Base-by-base conservation (phyloP, 805 yeast species). In the Lipomyces mesembrius region DNA sequence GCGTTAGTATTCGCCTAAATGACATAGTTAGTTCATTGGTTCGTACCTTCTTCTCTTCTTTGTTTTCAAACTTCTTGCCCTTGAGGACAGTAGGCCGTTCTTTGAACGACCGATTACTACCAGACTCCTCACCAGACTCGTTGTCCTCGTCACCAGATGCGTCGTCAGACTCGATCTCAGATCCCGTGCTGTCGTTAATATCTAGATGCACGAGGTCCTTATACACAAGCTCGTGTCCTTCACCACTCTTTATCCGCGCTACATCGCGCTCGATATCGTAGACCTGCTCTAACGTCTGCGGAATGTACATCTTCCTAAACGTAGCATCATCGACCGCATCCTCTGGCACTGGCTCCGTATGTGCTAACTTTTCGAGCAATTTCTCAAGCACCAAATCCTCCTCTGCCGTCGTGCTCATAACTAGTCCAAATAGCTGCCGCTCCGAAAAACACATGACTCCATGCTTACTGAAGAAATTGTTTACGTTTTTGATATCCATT, bases 401-500 rank as follows among this genome's bases (percentile, higher is more conserved):
- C 63, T 84, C 72, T 6, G 77, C 80, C n/a, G 84, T 70, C 0
- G 80, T 58, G 11, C 29, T 57, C 64, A 65, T 89, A 32, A 92
- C 86, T 75, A 90, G 91, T 74, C 87, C 87, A 80, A 94, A 95
- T 27, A 95, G 83, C 39, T 86, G 82, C 68, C 96, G 83, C 77
- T 95, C 98, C 2, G 96, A 86, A 73, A 90, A 89, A 17, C 91
- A 89, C 61, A 85, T 84, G 54, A 93, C 91, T 49, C 88, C 88
- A 76, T 88, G 87, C 73, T 84, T 84, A 68, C 87, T 83, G 74
- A 95, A 95, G 77, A 88, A 95, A 73, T 91, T 95, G 75, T 94
- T 95, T 29, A 94, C 91, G 75, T 95, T 95, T 77, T 94, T 95
- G 75, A 95, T 93, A 79, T 95, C 99, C 99, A 95, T 95, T 75